A percentile compares a stretch with the other conserved stretches of the same genome.
Evolutionary conservation across 2,329 filamentous ascomycete species (phyloP).

Genomic region (Colletotrichum trifolii): DNA sequence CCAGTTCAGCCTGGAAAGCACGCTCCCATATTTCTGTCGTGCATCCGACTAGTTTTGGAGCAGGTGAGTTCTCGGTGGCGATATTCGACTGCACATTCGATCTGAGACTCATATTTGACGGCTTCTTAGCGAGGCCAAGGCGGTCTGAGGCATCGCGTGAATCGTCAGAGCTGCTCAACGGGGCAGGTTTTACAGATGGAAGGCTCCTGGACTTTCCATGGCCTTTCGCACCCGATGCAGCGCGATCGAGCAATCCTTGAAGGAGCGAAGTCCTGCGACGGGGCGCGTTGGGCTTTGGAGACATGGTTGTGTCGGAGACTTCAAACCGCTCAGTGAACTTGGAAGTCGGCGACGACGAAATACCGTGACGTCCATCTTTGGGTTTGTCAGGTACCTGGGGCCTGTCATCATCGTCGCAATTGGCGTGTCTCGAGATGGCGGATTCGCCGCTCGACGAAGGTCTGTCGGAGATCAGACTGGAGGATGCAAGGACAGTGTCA

Average conservation of each 20-base stretch:
- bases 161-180: neutral
- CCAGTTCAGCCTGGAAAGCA: slow-evolving; percentile 41
- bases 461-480: neutral
- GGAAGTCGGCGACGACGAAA: slow-evolving; percentile 41
- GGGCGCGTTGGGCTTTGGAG: neutral
- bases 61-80: slow-evolving; percentile 10
- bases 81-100: slow-evolving; percentile 25
- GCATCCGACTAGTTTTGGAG: slow-evolving; percentile 38
- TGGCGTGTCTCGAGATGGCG: no score
- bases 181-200: slow-evolving; percentile 2
- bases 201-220: slow-evolving; percentile 27
- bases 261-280: slow-evolving; percentile 27
- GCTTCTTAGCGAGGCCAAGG: slow-evolving; percentile 30
- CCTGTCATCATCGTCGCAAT: neutral
- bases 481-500: neutral
- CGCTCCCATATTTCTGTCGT: slow-evolving; percentile 44
- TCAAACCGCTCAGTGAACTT: slow-evolving; percentile 56
- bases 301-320: slow-evolving; percentile 8
- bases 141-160: slow-evolving; percentile 4
- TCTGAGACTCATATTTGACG: slow-evolving; percentile 37
- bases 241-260: slow-evolving; percentile 11
- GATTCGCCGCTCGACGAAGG: no score
- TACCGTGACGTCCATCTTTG: neutral
- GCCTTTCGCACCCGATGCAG: slow-evolving; percentile 3
- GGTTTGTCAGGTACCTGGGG: neutral